phyloP scores from a whole-genome alignment of 192 early-diverging fungal species.

The Fimicolochytrium jonesii region DNA sequence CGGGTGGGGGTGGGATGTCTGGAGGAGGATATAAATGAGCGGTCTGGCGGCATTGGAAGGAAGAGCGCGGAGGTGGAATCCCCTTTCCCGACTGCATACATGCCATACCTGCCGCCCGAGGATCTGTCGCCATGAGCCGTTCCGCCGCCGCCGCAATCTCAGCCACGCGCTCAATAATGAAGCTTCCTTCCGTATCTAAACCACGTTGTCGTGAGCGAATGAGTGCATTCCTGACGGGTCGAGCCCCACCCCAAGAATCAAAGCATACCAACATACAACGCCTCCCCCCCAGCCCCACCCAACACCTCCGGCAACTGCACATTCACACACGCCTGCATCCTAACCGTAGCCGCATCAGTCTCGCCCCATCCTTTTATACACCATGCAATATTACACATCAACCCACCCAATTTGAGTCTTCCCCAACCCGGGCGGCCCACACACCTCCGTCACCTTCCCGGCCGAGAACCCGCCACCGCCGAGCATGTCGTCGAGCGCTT shows the following conservation, averaged over 20 bases:
- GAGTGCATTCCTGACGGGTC: too few relatives aligned
- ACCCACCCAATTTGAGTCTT: constrained; percentile 51
- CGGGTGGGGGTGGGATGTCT: too few relatives aligned
- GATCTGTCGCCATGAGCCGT: too few relatives aligned
- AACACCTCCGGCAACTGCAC: constrained; percentile 22
- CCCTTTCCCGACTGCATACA: too few relatives aligned
- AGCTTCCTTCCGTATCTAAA: constrained; percentile 46
- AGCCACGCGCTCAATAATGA: constrained; percentile 28
- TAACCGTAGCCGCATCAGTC: neutral
- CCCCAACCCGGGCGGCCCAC: constrained; percentile 45
- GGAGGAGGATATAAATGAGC: too few relatives aligned
- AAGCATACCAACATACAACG: constrained; percentile 37
- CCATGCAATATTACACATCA: neutral
- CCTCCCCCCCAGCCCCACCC: constrained; percentile 31
- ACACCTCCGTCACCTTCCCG: constrained; percentile 45
- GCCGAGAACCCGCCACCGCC: constrained; percentile 38
- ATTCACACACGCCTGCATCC: constrained; percentile 48
- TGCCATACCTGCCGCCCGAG: neutral
- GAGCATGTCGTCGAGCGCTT: constrained; percentile 37
- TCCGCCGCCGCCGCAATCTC: constrained; percentile 29
- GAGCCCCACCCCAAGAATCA: neutral
- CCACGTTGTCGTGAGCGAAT: too few relatives aligned
- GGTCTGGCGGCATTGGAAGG: too few relatives aligned
- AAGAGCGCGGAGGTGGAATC: too few relatives aligned
- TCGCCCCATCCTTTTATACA: neutral